Evolutionary conservation across 1,139 yeast species (phyloP).

Genomic region (Saccharomyces hybrid): DNA sequence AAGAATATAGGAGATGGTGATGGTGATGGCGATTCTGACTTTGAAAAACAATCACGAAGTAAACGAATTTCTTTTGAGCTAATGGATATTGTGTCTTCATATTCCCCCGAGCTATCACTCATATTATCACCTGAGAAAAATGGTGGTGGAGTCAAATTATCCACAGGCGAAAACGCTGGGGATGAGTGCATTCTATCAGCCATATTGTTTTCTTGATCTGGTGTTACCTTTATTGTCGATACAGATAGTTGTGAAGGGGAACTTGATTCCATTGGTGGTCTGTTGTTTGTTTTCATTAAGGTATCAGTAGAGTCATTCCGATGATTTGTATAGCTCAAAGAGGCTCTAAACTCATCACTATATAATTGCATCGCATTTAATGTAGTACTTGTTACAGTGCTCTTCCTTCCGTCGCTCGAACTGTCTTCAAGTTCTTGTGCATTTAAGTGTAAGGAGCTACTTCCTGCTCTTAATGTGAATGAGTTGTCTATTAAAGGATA

Average conservation of each 20-base stretch:
- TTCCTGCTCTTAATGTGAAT: neutral
- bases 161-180: neutral
- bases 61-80: neutral
- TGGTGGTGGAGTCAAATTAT: neutral
- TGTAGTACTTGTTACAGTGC: neutral
- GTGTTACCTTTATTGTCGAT: neutral
- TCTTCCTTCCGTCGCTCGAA: neutral
- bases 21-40: neutral
- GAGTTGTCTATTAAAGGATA: neutral
- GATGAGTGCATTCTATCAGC: neutral
- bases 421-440: neutral
- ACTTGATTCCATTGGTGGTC: neutral
- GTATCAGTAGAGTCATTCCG: neutral
- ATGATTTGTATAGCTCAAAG: neutral
- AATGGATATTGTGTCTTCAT: neutral
- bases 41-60: neutral
- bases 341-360: neutral
- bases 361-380: neutral
- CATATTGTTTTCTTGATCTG: neutral
- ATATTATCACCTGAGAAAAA: neutral
- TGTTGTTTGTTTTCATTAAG: neutral
- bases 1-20: neutral
- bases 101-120: neutral
- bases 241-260: neutral
- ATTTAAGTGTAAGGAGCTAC: neutral